Conservation (phyloP, 441 rosid genomes). For the Erysimum pusillum region DNA sequence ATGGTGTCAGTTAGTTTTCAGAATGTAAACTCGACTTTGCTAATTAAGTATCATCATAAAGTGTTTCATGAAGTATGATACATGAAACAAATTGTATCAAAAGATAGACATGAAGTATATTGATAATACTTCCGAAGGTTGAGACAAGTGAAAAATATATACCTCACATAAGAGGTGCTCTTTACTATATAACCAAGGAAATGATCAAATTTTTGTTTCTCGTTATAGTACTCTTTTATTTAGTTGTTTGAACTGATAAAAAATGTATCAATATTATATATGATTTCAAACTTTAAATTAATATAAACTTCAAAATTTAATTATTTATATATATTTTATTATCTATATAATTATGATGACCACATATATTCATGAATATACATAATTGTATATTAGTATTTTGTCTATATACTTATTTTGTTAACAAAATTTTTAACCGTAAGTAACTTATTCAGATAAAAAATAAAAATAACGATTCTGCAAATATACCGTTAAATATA, state of each 20-base stretch:
- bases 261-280: neutral
- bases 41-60: too few relatives aligned
- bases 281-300: neutral
- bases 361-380: too few relatives aligned
- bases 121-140: slow-evolving; percentile 2
- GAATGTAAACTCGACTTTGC: too few relatives aligned
- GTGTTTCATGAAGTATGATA: slow-evolving; percentile 7
- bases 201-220: neutral
- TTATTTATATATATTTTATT: neutral
- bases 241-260: too few relatives aligned
- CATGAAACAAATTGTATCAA: neutral
- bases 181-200: slow-evolving; percentile 17
- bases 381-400: too few relatives aligned
- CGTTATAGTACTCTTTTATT: too few relatives aligned
- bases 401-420: neutral
- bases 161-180: neutral
- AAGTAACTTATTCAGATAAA: neutral
- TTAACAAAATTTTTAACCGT: neutral
- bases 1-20: too few relatives aligned
- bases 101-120: neutral
- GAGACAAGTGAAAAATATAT: neutral
- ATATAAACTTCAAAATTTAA: neutral
- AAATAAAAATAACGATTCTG: neutral
- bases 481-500: neutral
- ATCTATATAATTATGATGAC: neutral